Percentiles rank a stretch among this genome's conserved stretches.
phyloP scores from a whole-genome alignment of 768 basidiomycete genomes.

The Cyathus striatus region DNA sequence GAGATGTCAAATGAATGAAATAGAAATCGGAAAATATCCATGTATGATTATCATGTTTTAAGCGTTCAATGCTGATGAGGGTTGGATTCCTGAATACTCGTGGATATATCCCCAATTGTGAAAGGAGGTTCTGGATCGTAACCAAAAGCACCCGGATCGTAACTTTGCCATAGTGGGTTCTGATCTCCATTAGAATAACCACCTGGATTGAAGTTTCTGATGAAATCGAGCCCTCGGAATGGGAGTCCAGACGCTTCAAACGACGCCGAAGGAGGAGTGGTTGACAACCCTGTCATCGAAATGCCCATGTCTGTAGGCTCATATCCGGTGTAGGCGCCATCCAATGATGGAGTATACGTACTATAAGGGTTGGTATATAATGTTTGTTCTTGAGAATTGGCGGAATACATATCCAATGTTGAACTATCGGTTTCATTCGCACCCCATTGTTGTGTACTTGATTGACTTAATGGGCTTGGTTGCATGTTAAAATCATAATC shows the following conservation, averaged over 20 bases:
- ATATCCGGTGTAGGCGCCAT: conserved; percentile 34
- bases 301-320: conserved; percentile 31
- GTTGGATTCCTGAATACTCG: too few relatives aligned
- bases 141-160: conserved; percentile 71
- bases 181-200: conserved; percentile 43
- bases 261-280: conserved; percentile 54
- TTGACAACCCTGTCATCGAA: conserved; percentile 39
- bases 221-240: conserved; percentile 79
- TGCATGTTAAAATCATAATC: conserved; percentile 51
- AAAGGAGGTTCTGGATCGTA: conserved; percentile 78
- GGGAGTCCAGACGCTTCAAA: conserved; percentile 75
- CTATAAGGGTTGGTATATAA: conserved; percentile 43
- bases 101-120: conserved; percentile 39
- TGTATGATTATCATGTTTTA: too few relatives aligned
- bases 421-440: conserved; percentile 23
- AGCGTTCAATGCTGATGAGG: too few relatives aligned
- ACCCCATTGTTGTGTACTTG: conserved; percentile 41
- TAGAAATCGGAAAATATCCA: too few relatives aligned
- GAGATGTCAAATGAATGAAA: too few relatives aligned
- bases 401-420: conserved; percentile 38
- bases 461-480: conserved; percentile 20
- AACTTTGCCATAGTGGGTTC: conserved; percentile 54
- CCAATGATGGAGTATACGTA: conserved; percentile 33
- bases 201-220: conserved; percentile 68
- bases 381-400: conserved; percentile 33